These are phyloP conservation scores for Linnemannia exigua DNA, from an alignment of 192 early-diverging fungal genomes.

Conservation along the genomic window DNA sequence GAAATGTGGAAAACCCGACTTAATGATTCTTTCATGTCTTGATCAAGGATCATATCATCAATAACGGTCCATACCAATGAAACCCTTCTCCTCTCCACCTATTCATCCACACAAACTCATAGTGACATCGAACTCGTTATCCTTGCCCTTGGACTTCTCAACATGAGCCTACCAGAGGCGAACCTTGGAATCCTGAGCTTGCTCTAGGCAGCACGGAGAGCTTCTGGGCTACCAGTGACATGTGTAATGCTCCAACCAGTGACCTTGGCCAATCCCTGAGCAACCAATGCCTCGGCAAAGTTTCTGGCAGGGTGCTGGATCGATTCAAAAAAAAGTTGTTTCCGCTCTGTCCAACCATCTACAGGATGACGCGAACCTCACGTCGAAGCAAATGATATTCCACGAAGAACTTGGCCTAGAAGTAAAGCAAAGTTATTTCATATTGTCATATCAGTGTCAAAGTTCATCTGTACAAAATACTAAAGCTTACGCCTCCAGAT, in stretches of 20 bases:
- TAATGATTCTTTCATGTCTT: background rate
- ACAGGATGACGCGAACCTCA: slow-evolving; percentile 88
- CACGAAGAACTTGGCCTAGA: slow-evolving; percentile 87
- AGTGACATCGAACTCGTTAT: slow-evolving; percentile 67
- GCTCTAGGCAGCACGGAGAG: slow-evolving; percentile 84
- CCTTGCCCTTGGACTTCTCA: slow-evolving; percentile 63
- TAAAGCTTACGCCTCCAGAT: background rate
- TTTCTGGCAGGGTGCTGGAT: slow-evolving; percentile 90
- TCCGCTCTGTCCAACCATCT: slow-evolving; percentile 75
- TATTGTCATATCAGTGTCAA: background rate
- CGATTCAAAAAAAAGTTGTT: slow-evolving; percentile 83
- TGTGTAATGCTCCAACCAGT: slow-evolving; percentile 88
- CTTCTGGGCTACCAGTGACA: slow-evolving; percentile 78
- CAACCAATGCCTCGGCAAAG: slow-evolving; percentile 90
- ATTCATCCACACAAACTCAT: slow-evolving; percentile 14
- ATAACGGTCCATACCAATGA: no score
- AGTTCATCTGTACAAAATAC: background rate
- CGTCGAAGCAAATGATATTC: slow-evolving; percentile 92
- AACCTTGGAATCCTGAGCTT: slow-evolving; percentile 84
- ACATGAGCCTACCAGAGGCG: slow-evolving; percentile 90
- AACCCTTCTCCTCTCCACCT: background rate
- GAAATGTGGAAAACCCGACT: no score
- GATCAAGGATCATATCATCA: background rate
- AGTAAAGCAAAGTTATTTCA: background rate
- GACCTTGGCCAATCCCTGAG: slow-evolving; percentile 86